Conservation (phyloP, 306 rosid genomes). For the Prunus padus region DNA sequence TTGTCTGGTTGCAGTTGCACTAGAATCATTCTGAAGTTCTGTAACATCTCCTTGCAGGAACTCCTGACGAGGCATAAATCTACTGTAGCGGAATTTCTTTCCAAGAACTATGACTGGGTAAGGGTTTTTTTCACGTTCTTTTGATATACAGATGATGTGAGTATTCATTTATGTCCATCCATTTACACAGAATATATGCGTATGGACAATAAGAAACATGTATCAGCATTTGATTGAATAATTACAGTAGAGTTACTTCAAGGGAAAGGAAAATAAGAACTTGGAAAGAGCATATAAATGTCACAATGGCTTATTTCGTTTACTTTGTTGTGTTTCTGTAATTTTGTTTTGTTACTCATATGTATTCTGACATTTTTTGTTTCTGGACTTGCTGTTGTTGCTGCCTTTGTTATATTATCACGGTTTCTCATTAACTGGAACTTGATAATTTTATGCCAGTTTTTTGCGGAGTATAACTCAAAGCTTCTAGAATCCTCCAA, state of each 20-base stretch:
- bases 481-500: constrained; percentile 92
- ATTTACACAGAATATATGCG: neutral
- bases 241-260: neutral
- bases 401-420: neutral
- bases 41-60: constrained; percentile 57
- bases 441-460: constrained; percentile 44
- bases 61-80: constrained; percentile 97
- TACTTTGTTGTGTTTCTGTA: too few species aligned
- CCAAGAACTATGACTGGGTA: constrained; percentile 97
- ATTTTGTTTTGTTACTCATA: neutral
- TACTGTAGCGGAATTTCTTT: constrained; percentile 90
- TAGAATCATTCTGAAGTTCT: constrained; percentile 13
- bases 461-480: constrained; percentile 85
- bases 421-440: constrained; percentile 17
- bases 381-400: neutral
- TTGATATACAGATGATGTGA: neutral
- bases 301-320: neutral
- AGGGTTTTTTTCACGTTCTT: constrained; percentile 18
- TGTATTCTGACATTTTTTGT: neutral
- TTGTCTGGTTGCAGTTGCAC: neutral
- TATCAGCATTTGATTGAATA: neutral
- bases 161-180: neutral
- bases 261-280: neutral
- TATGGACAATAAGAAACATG: neutral
- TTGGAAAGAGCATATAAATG: neutral